Evolutionary conservation across 1,284 basidiomycete genomes (phyloP).

Genomic region (Sutorius eximius): DNA sequence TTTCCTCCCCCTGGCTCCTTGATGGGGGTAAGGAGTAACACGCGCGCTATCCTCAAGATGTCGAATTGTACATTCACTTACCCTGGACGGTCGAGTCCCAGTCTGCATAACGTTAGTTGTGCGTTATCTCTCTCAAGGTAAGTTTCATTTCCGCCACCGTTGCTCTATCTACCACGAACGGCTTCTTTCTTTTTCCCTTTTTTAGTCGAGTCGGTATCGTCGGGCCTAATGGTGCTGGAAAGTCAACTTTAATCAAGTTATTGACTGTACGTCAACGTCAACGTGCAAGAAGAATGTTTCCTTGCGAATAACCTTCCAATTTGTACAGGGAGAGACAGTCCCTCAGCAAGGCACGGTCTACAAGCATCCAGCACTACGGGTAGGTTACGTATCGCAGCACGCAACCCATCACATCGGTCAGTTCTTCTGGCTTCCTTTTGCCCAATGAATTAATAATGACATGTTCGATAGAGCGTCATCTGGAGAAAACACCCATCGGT

Average conservation of each 20-base stretch:
- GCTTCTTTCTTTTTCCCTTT: conserved; percentile 21
- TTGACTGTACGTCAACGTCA: conserved; percentile 63
- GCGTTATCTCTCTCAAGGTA: conserved; percentile 89
- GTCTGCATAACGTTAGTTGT: conserved; percentile 87
- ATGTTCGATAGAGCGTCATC: conserved; percentile 68
- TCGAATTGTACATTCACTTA: conserved; percentile 94
- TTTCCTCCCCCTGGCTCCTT: conserved; percentile 96
- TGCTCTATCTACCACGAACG: conserved; percentile 15
- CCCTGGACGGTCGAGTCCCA: conserved; percentile 82
- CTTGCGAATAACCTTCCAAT: conserved; percentile 11
- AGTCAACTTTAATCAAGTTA: conserved; percentile 96
- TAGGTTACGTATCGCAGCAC: conserved; percentile 98
- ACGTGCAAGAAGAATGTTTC: conserved; percentile 5
- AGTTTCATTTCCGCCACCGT: conserved; percentile 32
- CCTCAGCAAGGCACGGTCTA: conserved; percentile 94
- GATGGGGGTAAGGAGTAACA: conserved; percentile 97
- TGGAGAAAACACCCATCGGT: conserved; percentile 93
- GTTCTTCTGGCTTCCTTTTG: conserved; percentile 19
- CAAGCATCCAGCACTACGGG: conserved; percentile 94
- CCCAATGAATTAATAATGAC: conserved; percentile 18
- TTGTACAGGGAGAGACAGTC: conserved; percentile 79
- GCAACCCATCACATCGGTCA: conserved; percentile 91
- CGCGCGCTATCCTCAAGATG: conserved; percentile 95
- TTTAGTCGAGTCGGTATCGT: conserved; percentile 82
- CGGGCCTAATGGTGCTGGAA: conserved; percentile 93